These are phyloP conservation scores for Kernera saxatilis DNA, from an alignment of 345 rosid genomes.

Conservation along the genomic window DNA sequence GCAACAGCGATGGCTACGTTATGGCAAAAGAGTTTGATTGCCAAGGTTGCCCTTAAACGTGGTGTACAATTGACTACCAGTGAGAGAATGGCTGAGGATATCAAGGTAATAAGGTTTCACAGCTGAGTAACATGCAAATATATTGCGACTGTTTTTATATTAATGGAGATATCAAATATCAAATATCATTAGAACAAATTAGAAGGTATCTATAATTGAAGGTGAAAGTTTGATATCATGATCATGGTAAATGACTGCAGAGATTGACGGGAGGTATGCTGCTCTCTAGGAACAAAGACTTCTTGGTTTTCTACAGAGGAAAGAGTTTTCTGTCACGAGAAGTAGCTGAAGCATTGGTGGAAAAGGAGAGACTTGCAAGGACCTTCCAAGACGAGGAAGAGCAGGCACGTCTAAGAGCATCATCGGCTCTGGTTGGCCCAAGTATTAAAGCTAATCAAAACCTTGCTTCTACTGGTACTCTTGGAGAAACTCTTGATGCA, in stretches of 20 bases:
- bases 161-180: background rate
- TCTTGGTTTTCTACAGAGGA: constrained; percentile 91
- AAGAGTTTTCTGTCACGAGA: constrained; percentile 71
- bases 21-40: constrained; percentile 83
- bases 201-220: background rate
- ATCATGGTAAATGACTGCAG: constrained; percentile 42
- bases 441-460: constrained; percentile 33
- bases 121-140: background rate
- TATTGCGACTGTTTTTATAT: background rate
- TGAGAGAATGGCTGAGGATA: constrained; percentile 97
- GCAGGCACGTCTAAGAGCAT: constrained; percentile 71
- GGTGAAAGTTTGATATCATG: constrained; percentile 3
- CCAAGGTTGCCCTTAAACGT: constrained; percentile 83
- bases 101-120: constrained; percentile 52
- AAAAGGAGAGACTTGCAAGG: constrained; percentile 69
- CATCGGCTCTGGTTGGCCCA: constrained; percentile 50
- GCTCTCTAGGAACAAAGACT: constrained; percentile 85
- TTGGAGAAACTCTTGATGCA: constrained; percentile 83
- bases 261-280: constrained; percentile 84
- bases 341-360: constrained; percentile 69
- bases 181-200: background rate
- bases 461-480: constrained; percentile 68
- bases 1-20: constrained; percentile 77
- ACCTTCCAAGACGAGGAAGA: constrained; percentile 77
- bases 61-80: constrained; percentile 88